Evolutionary conservation across 257 asterid species (phyloP).

Genomic region (Solanum sparsipilum): DNA sequence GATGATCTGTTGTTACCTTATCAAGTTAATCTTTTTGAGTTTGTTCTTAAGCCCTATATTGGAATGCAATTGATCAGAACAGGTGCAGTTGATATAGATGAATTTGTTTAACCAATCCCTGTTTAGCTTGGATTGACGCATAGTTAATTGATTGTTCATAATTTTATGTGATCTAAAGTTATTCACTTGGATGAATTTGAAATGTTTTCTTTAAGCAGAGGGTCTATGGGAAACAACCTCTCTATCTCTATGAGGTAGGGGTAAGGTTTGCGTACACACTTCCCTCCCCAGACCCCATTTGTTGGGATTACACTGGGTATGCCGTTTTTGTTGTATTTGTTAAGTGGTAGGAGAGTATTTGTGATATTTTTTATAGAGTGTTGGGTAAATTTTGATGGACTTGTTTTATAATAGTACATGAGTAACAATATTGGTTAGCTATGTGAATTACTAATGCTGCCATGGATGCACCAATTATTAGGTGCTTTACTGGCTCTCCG

Average conservation of each 20-base stretch:
- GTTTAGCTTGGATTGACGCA: not conserved
- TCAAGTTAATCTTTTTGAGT: not conserved
- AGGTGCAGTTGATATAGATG: not conserved
- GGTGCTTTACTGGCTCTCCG: constrained; percentile 98
- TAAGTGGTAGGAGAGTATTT: not conserved
- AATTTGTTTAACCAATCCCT: not conserved
- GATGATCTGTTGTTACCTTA: not conserved
- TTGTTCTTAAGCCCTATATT: not conserved
- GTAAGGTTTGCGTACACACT: not conserved
- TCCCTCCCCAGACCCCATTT: not conserved
- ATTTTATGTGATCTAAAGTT: not conserved
- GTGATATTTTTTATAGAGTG: not conserved
- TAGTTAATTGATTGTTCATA: not conserved
- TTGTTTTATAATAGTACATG: not conserved
- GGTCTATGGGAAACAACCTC: not conserved
- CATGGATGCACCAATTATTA: not conserved
- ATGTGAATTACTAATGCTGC: not conserved
- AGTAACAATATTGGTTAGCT: not conserved
- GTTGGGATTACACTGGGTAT: not conserved
- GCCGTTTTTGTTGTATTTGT: not conserved
- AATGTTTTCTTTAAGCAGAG: not conserved
- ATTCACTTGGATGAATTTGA: not conserved
- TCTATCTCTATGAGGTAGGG: not conserved
- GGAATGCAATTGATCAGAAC: not conserved
- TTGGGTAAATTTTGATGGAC: not conserved